Conservation (phyloP, 345 rosid species). For the Acer yangbiense region DNA sequence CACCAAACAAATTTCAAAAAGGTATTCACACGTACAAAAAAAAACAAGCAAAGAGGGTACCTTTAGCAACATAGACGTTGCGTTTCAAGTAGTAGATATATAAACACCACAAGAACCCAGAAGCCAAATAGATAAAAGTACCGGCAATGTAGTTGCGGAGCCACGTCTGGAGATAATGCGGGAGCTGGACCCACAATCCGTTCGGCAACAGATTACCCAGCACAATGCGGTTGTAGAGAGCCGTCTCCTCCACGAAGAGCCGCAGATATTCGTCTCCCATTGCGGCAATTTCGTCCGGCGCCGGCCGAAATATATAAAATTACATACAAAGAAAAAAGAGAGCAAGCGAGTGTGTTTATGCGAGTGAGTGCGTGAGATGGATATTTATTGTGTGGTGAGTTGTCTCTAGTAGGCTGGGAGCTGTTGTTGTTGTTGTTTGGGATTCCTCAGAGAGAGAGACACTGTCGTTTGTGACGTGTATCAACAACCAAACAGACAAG, state of each 20-base stretch:
- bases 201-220: constrained; percentile 61
- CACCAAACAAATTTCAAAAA: too few species aligned
- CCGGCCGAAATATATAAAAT: constrained; percentile 6
- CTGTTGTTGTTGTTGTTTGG: background rate
- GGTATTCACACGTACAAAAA: background rate
- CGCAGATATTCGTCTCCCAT: constrained; percentile 44
- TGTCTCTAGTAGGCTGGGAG: background rate
- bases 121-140: constrained; percentile 63
- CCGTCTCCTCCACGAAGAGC: constrained; percentile 55
- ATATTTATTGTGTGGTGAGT: background rate
- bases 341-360: constrained; percentile 3
- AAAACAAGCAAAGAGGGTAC: constrained; percentile 24
- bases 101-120: constrained; percentile 90
- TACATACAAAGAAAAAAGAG: background rate
- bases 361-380: background rate
- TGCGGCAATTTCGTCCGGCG: background rate
- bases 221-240: constrained; percentile 70
- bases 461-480: background rate
- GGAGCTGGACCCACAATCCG: constrained; percentile 60
- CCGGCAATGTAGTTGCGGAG: constrained; percentile 87
- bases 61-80: constrained; percentile 80
- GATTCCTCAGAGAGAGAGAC: background rate
- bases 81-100: constrained; percentile 80
- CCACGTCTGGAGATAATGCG: constrained; percentile 84
- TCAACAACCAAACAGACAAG: background rate